Evolutionary conservation across 495 filamentous ascomycete species (phyloP).

Genomic region (Pyronema omphalodes): DNA sequence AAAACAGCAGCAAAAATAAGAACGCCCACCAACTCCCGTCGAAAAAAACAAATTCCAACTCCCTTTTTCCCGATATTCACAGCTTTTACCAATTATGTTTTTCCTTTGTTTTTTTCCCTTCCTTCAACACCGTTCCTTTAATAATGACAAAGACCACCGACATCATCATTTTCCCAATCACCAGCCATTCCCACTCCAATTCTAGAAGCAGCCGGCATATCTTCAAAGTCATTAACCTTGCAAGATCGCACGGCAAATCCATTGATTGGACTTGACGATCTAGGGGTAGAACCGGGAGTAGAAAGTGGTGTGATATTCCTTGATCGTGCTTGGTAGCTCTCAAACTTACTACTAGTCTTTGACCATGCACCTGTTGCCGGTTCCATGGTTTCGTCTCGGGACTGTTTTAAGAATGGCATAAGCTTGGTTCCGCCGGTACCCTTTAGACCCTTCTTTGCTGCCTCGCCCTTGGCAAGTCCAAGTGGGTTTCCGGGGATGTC

Average conservation of each 20-base stretch:
- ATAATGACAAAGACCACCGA: slow-evolving; percentile 20
- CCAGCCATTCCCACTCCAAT: slow-evolving; percentile 19
- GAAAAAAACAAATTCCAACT: too few relatives aligned
- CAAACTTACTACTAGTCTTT: slow-evolving; percentile 5
- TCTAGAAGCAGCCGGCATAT: neutral
- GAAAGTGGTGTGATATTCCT: slow-evolving; percentile 3
- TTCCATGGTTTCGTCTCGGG: slow-evolving; percentile 87
- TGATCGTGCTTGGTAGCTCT: slow-evolving; percentile 8
- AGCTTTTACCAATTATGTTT: neutral
- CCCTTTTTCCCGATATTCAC: too few relatives aligned
- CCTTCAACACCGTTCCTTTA: neutral
- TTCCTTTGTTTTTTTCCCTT: too few relatives aligned
- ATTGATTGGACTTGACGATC: neutral
- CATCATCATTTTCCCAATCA: slow-evolving; percentile 20
- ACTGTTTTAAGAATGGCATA: slow-evolving; percentile 88
- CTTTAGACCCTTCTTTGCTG: slow-evolving; percentile 43
- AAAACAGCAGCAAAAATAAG: too few relatives aligned
- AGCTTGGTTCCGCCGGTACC: slow-evolving; percentile 86
- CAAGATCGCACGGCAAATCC: slow-evolving; percentile 12
- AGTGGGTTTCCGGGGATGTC: slow-evolving; percentile 1
- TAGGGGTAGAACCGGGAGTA: slow-evolving; percentile 7
- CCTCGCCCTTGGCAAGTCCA: slow-evolving; percentile 16
- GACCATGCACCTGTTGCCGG: slow-evolving; percentile 47
- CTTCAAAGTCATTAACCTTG: slow-evolving; percentile 23
- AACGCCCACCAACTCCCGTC: neutral